Evolutionary conservation across 805 yeast genomes (phyloP), one percentile per base, ranked within the genome.

Genomic region (Yarrowia hollandica): DNA sequence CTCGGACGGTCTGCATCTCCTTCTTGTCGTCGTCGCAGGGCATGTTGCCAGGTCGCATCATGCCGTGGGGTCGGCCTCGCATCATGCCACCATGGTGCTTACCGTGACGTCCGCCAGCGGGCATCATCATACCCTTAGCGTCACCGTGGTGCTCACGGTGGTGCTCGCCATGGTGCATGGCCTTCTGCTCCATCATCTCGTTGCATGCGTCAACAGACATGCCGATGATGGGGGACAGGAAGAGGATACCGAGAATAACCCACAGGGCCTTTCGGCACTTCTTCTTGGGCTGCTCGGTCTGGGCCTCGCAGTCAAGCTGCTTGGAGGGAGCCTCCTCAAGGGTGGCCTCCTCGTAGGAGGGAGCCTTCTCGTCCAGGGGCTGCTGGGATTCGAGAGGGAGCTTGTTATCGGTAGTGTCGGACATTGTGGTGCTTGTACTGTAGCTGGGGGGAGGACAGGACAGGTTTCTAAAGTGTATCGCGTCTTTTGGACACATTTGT

Each of bases 401-500:
- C 12, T 48, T 48, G n/a, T 19, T 12, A 30, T 48, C 38, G 30
- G 28, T 33, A 19, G 33, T 11, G 22, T 28, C 25, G 19, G 31
- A 15, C 55, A 48, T 48, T 26, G 39, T 28, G 22, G 19, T 34
- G 14, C 22, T 33, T 15, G 37, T 33, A 19, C n/a, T 26, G 42
- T 25, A 16, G 19, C 11, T 18, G 33, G 52, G 28, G 26, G 54
- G 38, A 46, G 22, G 25, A 46, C 10, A 14, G 7, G 54, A 7
- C 28, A 46, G 16, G 39, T 33, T 16, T 12, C 16, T 5, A 31
- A 31, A 31, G 16, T 31, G 34, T 12, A 48, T 48, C 55, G 55
- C 55, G 55, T 48, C 55, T 48, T 48, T 48, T 5, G 55, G 55
- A 31, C 55, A n/a, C 55, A 48, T 48, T 18, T 16, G 39, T 15